Evolutionary conservation across 176 grass and related monocot species (phyloP), one percentile per base, ranked within the genome.

Genomic region (Cymbopogon citratus): DNA sequence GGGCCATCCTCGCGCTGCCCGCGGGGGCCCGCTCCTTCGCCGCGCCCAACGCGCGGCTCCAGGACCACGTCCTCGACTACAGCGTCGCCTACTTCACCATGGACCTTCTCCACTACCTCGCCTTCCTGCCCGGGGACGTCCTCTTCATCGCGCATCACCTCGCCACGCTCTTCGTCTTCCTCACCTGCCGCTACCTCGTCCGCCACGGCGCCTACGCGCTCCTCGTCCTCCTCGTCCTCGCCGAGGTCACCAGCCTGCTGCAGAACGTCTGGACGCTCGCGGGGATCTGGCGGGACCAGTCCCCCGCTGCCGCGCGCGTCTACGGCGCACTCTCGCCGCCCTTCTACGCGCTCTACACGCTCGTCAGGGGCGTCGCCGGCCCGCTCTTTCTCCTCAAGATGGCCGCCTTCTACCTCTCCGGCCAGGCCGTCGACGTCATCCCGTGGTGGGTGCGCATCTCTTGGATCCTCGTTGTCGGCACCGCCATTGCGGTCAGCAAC

Each of bases 81-180:
- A 98, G 95, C 80, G 80, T 98, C 23, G 88, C 88, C 60, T 98
- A 98, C 93, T 98, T 98, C 88, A 84, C 86, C 33, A 86, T 91
- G 86, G 95, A 98, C 90, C 88, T 95, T 23, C 83, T 98, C 63
- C 95, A 98, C 74, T 98, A 98, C 81, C 84, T 98, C 52, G 84
- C 91, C 59, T 91, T 98, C 57, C 81, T 92, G 46, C 95, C 95
- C 5, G 86, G 76, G 14, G 95, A 98, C 48, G 72, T 65, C 59
- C 95, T 98, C 78, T 98, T 95, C 79, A 93, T 98, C 84, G 95
- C 92, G 39, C 95, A 98, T 87, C 95, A 98, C 79, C 44, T 98
- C 67, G 95, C 95, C 40, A 98, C 92, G 28, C 95, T 98, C 70
- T 98, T 95, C 31, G 95, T 98, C 75, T 95, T 98, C 72, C 29